Conservation (phyloP, 768 basidiomycete species). For the Serendipita sp. region DNA sequence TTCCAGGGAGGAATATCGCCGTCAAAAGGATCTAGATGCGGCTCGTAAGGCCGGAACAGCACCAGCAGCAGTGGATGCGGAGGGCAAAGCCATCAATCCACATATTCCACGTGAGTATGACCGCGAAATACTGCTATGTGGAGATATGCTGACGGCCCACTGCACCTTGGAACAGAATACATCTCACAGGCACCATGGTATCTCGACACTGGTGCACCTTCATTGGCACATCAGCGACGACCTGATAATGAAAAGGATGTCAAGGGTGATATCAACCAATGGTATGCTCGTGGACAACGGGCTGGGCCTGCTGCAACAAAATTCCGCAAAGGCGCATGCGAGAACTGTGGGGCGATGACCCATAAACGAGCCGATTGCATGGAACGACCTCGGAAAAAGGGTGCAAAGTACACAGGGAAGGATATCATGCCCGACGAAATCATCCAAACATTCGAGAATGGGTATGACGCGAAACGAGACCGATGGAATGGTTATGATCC, state of each 20-base stretch:
- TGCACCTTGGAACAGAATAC: conserved; percentile 45
- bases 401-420: conserved; percentile 82
- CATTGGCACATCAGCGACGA: conserved; percentile 85
- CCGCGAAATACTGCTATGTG: not conserved
- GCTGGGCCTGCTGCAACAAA: conserved; percentile 90
- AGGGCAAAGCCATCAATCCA: conserved; percentile 92
- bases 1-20: conserved; percentile 85
- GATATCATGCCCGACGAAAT: conserved; percentile 87
- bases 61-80: conserved; percentile 86
- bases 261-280: conserved; percentile 53
- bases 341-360: conserved; percentile 96
- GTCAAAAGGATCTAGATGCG: conserved; percentile 93
- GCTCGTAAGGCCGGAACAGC: conserved; percentile 98
- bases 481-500: conserved; percentile 98
- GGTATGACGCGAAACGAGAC: conserved; percentile 91
- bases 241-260: conserved; percentile 41
- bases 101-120: conserved; percentile 85
- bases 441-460: conserved; percentile 57
- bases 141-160: conserved; percentile 6
- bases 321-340: conserved; percentile 94
- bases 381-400: conserved; percentile 90
- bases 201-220: conserved; percentile 84
- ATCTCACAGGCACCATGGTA: conserved; percentile 99
- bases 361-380: conserved; percentile 86
- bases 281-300: conserved; percentile 80